Conservation (phyloP, 2,329 filamentous ascomycete species). For the Aspergillus terreus region DNA sequence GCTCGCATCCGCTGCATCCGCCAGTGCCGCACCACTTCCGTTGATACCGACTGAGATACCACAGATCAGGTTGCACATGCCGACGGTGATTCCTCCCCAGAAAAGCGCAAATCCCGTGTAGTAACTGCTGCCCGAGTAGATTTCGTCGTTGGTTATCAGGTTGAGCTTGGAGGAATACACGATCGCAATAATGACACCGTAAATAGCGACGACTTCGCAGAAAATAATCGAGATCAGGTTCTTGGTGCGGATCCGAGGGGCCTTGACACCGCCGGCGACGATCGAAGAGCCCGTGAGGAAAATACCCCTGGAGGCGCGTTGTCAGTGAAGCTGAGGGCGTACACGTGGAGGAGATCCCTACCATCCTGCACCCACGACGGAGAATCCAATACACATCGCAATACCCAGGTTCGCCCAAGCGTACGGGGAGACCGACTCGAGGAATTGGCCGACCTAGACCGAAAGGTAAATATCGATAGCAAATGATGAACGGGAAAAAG, state of each 20-base stretch:
- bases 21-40: slow-evolving; percentile 90
- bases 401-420: slow-evolving; percentile 91
- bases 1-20: slow-evolving; percentile 86
- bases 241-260: slow-evolving; percentile 96
- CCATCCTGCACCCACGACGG: slow-evolving; percentile 96
- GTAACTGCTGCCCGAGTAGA: slow-evolving; percentile 75
- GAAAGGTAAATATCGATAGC: slow-evolving; percentile 12
- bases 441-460: slow-evolving; percentile 77
- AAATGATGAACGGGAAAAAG: slow-evolving; percentile 4
- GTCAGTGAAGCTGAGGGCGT: neutral
- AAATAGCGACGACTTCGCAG: slow-evolving; percentile 99
- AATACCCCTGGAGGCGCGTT: slow-evolving; percentile 70
- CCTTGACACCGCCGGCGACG: slow-evolving; percentile 91
- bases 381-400: slow-evolving; percentile 89
- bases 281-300: slow-evolving; percentile 98
- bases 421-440: slow-evolving; percentile 90
- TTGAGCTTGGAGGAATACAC: slow-evolving; percentile 90
- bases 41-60: slow-evolving; percentile 98
- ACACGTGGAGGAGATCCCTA: slow-evolving; percentile 39
- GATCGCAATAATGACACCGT: slow-evolving; percentile 99
- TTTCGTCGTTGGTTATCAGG: slow-evolving; percentile 58
- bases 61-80: slow-evolving; percentile 92
- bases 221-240: slow-evolving; percentile 99
- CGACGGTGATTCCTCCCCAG: slow-evolving; percentile 92
- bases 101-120: slow-evolving; percentile 95